Conservation (phyloP, 1,139 yeast genomes). For the Waltiozyma sp. region DNA sequence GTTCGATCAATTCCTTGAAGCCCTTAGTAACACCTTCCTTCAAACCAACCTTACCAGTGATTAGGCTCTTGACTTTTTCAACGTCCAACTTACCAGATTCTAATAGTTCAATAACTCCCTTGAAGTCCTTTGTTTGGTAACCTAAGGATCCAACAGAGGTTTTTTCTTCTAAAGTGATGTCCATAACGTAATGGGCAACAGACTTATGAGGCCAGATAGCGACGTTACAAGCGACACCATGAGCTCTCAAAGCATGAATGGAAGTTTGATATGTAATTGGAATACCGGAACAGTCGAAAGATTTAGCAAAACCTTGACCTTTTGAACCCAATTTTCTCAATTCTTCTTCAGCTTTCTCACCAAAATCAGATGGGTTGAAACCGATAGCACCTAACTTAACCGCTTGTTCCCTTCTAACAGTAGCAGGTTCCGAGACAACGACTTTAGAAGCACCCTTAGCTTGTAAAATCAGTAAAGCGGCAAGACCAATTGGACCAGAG, state of each 20-base stretch:
- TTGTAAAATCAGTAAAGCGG: constrained; percentile 43
- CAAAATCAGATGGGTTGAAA: constrained; percentile 34
- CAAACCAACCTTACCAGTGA: constrained; percentile 33
- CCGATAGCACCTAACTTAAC: constrained; percentile 36
- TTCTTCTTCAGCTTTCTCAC: constrained; percentile 24
- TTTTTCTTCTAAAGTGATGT: constrained; percentile 34
- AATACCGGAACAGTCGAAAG: constrained; percentile 55
- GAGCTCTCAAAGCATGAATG: constrained; percentile 40
- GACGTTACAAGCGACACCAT: constrained; percentile 53
- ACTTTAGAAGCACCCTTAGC: constrained; percentile 44
- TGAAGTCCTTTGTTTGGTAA: constrained; percentile 36
- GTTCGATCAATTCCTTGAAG: constrained; percentile 30
- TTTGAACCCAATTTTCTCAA: constrained; percentile 32
- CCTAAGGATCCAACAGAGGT: constrained; percentile 40
- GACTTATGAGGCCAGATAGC: constrained; percentile 49
- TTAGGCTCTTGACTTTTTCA: constrained; percentile 29
- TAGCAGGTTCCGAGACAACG: constrained; percentile 52
- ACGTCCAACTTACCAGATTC: constrained; percentile 28
- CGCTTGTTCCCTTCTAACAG: constrained; percentile 42
- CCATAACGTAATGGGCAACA: constrained; percentile 38
- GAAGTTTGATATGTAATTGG: constrained; percentile 43
- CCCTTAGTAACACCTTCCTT: constrained; percentile 36
- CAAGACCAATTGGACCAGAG: constrained; percentile 55
- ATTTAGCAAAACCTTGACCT: constrained; percentile 43
- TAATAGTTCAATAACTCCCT: constrained; percentile 37